Conservation (phyloP, 1,139 yeast species). For the Geotrichum siamense region DNA sequence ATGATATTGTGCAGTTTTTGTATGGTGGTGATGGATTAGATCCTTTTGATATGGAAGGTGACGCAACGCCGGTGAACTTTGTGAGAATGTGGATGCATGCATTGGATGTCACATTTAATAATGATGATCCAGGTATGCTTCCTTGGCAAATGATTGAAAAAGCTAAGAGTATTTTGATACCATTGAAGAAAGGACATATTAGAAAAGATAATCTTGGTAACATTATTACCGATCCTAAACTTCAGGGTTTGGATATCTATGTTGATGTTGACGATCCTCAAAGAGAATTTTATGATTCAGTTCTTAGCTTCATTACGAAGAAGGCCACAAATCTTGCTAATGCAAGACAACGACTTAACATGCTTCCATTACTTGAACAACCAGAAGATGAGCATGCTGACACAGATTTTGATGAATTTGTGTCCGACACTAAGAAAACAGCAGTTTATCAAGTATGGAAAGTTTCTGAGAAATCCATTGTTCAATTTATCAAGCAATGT, state of each 20-base stretch:
- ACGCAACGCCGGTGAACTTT: constrained; percentile 92
- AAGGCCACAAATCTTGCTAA: constrained; percentile 54
- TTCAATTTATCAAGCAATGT: constrained; percentile 68
- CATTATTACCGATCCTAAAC: constrained; percentile 40
- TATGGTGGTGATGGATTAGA: constrained; percentile 99
- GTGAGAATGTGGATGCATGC: constrained; percentile 94
- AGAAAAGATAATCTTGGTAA: constrained; percentile 72
- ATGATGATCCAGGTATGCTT: constrained; percentile 48
- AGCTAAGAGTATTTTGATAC: constrained; percentile 50
- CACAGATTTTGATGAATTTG: constrained; percentile 44
- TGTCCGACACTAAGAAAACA: constrained; percentile 32
- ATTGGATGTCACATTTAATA: constrained; percentile 57
- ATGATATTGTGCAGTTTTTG: constrained; percentile 94
- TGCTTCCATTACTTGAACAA: constrained; percentile 41
- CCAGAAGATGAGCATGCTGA: constrained; percentile 38
- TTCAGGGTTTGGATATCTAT: constrained; percentile 29
- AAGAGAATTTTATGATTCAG: constrained; percentile 69
- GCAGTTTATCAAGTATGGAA: constrained; percentile 71
- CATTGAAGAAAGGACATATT: constrained; percentile 51
- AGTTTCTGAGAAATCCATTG: constrained; percentile 54
- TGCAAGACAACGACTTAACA: constrained; percentile 50
- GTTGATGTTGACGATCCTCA: constrained; percentile 84
- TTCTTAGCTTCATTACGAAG: constrained; percentile 51
- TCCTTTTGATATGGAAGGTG: constrained; percentile 99
- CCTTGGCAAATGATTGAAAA: constrained; percentile 63